phyloP scores from a whole-genome alignment of 2,329 filamentous ascomycete genomes.

The Ophiostoma ulmi region DNA sequence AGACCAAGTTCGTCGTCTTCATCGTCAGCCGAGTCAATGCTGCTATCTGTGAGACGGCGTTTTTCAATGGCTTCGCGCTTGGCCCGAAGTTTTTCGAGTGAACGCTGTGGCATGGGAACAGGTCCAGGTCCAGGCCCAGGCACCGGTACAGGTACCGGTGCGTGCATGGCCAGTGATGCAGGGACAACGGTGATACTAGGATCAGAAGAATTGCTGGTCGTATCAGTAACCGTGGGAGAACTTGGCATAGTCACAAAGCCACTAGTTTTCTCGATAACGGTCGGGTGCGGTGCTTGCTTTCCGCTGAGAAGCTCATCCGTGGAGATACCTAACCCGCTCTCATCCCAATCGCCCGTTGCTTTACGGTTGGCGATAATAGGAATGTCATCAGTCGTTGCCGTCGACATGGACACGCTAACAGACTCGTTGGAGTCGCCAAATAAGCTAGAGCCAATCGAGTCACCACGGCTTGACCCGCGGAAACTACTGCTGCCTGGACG shows the following conservation, averaged over 20 bases:
- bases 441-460: conserved; percentile 82
- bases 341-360: conserved; percentile 71
- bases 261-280: neutral
- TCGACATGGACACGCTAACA: conserved; percentile 51
- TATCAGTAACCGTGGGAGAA: neutral
- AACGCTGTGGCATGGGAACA: conserved; percentile 47
- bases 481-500: conserved; percentile 66
- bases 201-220: neutral
- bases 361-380: conserved; percentile 71
- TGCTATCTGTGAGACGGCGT: conserved; percentile 60
- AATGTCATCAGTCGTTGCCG: conserved; percentile 69
- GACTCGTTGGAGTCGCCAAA: conserved; percentile 73
- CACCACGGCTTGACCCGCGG: conserved; percentile 72
- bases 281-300: neutral
- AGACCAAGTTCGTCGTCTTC: conserved; percentile 84
- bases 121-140: conserved; percentile 22
- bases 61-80: conserved; percentile 73
- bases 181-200: conserved; percentile 45
- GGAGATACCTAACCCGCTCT: conserved; percentile 72
- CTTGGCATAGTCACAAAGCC: neutral
- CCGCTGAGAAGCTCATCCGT: conserved; percentile 47
- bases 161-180: conserved; percentile 48
- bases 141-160: conserved; percentile 42
- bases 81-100: conserved; percentile 66
- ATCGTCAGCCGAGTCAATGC: conserved; percentile 82